phyloP scores from a whole-genome alignment of 345 rosid genomes.

The Ceriops decandra region DNA sequence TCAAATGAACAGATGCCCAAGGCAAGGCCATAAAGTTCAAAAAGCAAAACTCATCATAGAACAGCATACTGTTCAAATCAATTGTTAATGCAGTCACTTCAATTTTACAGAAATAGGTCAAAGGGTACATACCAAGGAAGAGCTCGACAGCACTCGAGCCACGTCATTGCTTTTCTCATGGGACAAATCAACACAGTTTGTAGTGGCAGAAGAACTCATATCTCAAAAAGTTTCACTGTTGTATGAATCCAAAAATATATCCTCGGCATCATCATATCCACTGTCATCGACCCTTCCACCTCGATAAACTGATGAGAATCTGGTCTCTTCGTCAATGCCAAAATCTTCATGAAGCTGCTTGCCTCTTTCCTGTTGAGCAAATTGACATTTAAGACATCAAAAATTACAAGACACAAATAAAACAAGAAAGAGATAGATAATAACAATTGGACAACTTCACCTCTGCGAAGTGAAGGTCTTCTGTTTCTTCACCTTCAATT shows the following conservation, averaged over 20 bases:
- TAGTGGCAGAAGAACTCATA: constrained; percentile 38
- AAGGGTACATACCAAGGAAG: constrained; percentile 42
- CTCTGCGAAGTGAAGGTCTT: constrained; percentile 92
- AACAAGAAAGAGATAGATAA: constrained; percentile 11
- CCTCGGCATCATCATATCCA: constrained; percentile 70
- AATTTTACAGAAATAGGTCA: neutral
- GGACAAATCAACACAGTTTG: constrained; percentile 35
- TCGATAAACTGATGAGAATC: constrained; percentile 73
- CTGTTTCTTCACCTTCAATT: constrained; percentile 83
- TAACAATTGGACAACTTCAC: constrained; percentile 32
- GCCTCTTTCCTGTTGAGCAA: constrained; percentile 78
- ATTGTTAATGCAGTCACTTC: neutral
- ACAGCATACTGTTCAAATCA: too few species aligned
- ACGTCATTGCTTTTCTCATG: constrained; percentile 40
- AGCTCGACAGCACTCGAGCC: constrained; percentile 40
- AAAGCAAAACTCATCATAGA: too few species aligned
- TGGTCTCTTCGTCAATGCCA: constrained; percentile 78
- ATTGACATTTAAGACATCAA: constrained; percentile 13
- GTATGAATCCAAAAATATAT: constrained; percentile 49
- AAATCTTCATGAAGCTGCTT: constrained; percentile 46
- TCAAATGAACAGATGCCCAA: too few species aligned
- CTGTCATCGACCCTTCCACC: constrained; percentile 59
- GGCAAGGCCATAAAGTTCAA: too few species aligned
- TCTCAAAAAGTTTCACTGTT: constrained; percentile 62
- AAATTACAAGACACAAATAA: constrained; percentile 4